Base-by-base conservation (phyloP, 2,329 filamentous ascomycete genomes). In the Penicillium decumbens region DNA sequence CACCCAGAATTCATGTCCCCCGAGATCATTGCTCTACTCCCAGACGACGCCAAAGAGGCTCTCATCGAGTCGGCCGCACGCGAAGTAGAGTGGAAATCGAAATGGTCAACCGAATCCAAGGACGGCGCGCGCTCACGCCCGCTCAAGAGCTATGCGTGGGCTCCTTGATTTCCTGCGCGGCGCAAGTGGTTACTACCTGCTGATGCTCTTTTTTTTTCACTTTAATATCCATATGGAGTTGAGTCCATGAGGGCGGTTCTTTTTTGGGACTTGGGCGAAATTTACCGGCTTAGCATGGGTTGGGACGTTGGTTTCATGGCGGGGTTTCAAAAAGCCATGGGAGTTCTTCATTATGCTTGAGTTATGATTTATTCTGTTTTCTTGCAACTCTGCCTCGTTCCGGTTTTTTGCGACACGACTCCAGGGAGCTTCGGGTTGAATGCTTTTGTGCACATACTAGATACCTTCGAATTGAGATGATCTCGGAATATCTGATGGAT, bases 1-100 rank as follows among this genome's bases (percentile, higher is more conserved):
- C 51, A 72, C 39, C 64, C 71, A 3, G 65, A 71, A 37, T 72
- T 72, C 48, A 61, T 70, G 45, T 62, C 55, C 28, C 59, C 70
- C 2, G 71, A 74, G 24, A 66, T 77, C 37, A 58, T 77, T 6
- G 68, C 68, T 12, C 68, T 74, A 41, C 61, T 77, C 23, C 74
- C 75, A 1, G 54, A 63, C 0, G 72, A 75, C 7, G 93, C 89
- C 67, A 80, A 86, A 32, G 73, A 76, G 32, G 86, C 88, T 0
- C 90, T 95, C 54, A 76, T 89, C 43, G 75, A 80, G 45, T 85
- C 88, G 3, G 74, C 83, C 44, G 72, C 72, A 9, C 76, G 79
- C 47, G 88, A 95, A 68, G 68, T 72, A 52, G 72, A 79, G 46
- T 97, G 90, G 88, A 88, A 88, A 67, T 75, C 71, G 28, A 79